phyloP scores from a whole-genome alignment of 2,329 filamentous ascomycete genomes.

The Seiridium unicorne region DNA sequence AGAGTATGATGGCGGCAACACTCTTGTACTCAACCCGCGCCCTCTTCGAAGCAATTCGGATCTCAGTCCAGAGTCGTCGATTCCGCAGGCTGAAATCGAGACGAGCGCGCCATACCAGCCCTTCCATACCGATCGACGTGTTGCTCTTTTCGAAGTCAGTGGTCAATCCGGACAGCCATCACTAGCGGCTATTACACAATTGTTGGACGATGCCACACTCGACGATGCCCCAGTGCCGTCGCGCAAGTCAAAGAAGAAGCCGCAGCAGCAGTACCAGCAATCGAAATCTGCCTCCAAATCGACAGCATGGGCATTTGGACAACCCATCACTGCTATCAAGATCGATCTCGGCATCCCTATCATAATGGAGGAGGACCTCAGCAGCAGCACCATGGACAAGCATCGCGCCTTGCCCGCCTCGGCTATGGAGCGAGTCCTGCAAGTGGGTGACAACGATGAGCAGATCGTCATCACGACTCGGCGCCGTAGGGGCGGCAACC shows the following conservation, averaged over 20 bases:
- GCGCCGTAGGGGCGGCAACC: conserved; percentile 59
- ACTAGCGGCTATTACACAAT: conserved; percentile 34
- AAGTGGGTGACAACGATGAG: conserved; percentile 61
- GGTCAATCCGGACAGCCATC: conserved; percentile 20
- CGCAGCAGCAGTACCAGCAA: conserved; percentile 6
- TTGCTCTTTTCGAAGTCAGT: conserved; percentile 70
- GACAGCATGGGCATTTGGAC: conserved; percentile 59
- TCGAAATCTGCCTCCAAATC: conserved; percentile 13
- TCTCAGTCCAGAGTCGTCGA: conserved; percentile 59
- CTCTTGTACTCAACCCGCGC: conserved; percentile 47
- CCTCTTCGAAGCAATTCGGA: conserved; percentile 36
- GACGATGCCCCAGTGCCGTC: conserved; percentile 35
- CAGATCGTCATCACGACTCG: conserved; percentile 82
- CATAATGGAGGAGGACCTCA: conserved; percentile 51
- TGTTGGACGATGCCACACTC: conserved; percentile 39
- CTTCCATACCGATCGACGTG: conserved; percentile 87
- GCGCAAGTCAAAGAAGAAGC: conserved; percentile 34
- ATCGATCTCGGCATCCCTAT: conserved; percentile 50
- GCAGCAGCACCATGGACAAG: conserved; percentile 46
- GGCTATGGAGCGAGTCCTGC: conserved; percentile 62
- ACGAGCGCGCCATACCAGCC: conserved; percentile 94
- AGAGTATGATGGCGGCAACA: conserved; percentile 53
- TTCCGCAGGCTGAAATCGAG: conserved; percentile 82
- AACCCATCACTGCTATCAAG: conserved; percentile 47
- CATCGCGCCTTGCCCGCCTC: conserved; percentile 60